Evolutionary conservation across 1,284 basidiomycete species (phyloP).

Genomic region (Testicularia cyperi): DNA sequence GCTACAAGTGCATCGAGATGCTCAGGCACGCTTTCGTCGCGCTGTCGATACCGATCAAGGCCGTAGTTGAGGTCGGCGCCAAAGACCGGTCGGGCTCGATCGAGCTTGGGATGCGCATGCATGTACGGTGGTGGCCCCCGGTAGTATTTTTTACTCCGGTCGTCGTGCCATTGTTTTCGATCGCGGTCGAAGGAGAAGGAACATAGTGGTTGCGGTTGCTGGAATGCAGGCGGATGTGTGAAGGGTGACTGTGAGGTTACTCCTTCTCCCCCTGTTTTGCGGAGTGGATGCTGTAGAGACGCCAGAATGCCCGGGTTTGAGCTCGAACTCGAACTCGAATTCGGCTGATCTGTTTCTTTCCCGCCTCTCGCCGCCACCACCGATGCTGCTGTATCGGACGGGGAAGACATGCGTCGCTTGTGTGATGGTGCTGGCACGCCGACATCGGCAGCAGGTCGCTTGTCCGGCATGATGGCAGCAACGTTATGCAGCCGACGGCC

Average conservation of each 20-base stretch:
- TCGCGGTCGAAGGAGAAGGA: constrained; percentile 45
- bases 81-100: constrained; percentile 5
- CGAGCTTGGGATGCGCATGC: constrained; percentile 8
- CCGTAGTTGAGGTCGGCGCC: constrained; percentile 58
- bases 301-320: constrained; percentile 2
- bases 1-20: constrained; percentile 37
- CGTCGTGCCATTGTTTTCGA: constrained; percentile 37
- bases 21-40: constrained; percentile 66
- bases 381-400: not conserved
- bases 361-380: too few relatives aligned
- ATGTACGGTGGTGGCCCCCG: constrained; percentile 34
- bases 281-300: constrained; percentile 14
- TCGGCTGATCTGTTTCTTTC: too few relatives aligned
- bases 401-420: not conserved
- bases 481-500: too few relatives aligned
- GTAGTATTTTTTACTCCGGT: constrained; percentile 33
- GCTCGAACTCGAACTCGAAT: not conserved
- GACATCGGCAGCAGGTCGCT: not conserved
- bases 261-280: too few relatives aligned
- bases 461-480: not conserved
- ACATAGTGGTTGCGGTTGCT: constrained; percentile 30
- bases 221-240: constrained; percentile 16
- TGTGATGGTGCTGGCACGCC: not conserved
- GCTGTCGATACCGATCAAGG: constrained; percentile 68
- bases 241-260: too few relatives aligned